Evolutionary conservation across 2,329 filamentous ascomycete genomes (phyloP), one percentile per base, ranked within the genome.

Genomic region (Cryphonectria carpinicola): DNA sequence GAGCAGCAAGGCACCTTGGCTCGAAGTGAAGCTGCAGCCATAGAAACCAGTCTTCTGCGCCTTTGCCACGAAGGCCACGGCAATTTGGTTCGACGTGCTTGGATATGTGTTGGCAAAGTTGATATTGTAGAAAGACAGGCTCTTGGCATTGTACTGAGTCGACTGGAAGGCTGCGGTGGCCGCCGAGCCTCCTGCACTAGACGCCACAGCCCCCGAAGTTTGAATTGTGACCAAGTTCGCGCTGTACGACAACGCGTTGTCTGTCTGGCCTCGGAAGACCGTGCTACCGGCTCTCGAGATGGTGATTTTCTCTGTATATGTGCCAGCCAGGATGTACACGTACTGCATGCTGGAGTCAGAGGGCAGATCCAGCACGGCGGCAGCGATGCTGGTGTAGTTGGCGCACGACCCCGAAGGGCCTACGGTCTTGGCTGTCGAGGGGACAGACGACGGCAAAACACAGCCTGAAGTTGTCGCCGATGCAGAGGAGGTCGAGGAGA

Each of bases 321-420:
- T 86, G 3, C 86, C 86, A 46, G 82, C 78, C 71, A 86, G 76
- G 74, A 88, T 85, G 78, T 87, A 87, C 77, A 88, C 86, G 72
- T 80, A 83, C 72, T 87, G 84, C 8, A 80, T 80, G 1, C 77
- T 72, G 8, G 81, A 82, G 37, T 80, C 79, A 19, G 80, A 78
- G 66, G 81, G 82, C 19, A 87, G 79, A 17, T 84, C 83, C 66
- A 84, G 77, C 61, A 88, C 82, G 17, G 86, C 86, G 28, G 80
- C 77, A 74, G 84, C 81, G 62, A 87, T 80, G 61, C 60, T 67
- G 54, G 63, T 70, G 60, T 70, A 72, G 60, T 65, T 76, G 75
- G 77, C 22, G 80, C 73, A 73, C 4, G 73, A 74, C 37, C 70
- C 71, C 43, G 60, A 54, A 1, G 73, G 65, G 32, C 73, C 73